Percentiles rank a stretch among this genome's conserved stretches.
Conservation (phyloP, 208 protist species). For the Leishmania major region DNA sequence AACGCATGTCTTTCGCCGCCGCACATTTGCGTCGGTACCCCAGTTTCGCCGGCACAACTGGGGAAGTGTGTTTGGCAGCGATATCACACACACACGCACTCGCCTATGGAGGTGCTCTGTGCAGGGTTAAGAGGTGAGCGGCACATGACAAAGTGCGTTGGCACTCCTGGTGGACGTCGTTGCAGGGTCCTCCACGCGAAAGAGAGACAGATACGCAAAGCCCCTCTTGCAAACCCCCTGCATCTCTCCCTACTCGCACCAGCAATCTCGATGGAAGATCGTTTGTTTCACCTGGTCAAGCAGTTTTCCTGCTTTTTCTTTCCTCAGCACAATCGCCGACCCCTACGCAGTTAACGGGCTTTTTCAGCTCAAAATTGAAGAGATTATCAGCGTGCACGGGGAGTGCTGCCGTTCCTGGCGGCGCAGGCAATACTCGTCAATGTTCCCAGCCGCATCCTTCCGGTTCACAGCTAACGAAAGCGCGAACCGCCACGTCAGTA, state of each 20-base stretch:
- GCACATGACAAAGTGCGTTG: background rate
- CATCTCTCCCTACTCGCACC: background rate
- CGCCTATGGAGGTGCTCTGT: background rate
- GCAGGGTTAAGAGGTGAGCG: background rate
- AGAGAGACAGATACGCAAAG: slow-evolving; percentile 9
- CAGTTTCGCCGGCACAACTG: background rate
- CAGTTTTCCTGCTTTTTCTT: slow-evolving; percentile 17
- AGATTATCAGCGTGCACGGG: background rate
- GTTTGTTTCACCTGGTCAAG: background rate
- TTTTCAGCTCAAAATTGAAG: slow-evolving; percentile 4
- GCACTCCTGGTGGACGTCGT: background rate
- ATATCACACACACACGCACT: background rate
- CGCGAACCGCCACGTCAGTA: background rate
- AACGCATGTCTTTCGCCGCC: background rate
- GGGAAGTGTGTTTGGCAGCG: background rate
- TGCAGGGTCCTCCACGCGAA: background rate
- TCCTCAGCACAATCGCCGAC: slow-evolving; percentile 8
- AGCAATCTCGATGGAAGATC: background rate
- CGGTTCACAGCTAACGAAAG: background rate
- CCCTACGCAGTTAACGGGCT: background rate
- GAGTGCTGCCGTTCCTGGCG: background rate
- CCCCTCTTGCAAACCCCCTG: background rate
- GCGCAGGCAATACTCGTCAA: background rate
- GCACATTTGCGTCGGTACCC: background rate
- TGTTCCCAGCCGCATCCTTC: background rate